Evolutionary conservation across 768 basidiomycete genomes (phyloP), one percentile per base, ranked within the genome.

Genomic region (Rhodosporidiobolus odoratus): DNA sequence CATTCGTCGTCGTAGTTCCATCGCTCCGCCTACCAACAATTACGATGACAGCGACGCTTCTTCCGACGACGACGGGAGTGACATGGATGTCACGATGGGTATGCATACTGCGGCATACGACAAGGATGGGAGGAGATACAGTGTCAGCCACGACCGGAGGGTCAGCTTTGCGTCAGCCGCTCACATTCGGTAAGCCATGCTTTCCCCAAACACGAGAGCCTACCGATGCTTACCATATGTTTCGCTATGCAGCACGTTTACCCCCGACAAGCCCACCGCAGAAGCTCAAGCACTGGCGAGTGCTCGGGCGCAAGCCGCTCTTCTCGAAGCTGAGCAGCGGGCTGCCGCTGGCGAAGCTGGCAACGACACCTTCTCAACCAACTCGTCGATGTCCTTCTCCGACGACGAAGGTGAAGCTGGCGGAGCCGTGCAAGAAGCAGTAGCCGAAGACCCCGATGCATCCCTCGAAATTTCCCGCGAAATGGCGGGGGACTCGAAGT

Each of bases 81-180:
- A 71, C 57, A 65, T 67, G 63, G 66, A 69, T 25, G 61, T 65
- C 34, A 69, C 66, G 16, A 41, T 43, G 34, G 63, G 54, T 60
- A 64, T 68, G 53, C 60, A 37, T 27, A 69, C 64, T 32, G 41
- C 53, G 15, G 45, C 38, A 30, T 66, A 66, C 54, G 68, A 69
- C 41, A 2, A n/a, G 12, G 48, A 69, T 12, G 67, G 62, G 2
- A 57, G 57, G 45, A 25, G 66, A 17, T 45, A 72, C 32, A 56
- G 67, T 34, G 59, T 58, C 23, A 37, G 40, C 2, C 60, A 69
- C 68, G 43, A 38, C 23, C 58, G 76, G 8, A 41, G 76, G 37
- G 76, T 77, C 38, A 68, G 65, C 56, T 77, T 76, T 41, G 76
- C 76, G 2, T 72, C 76, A 0, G 59, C 47, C 30, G 75, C 76